A percentile compares a stretch with the other conserved stretches of the same genome.
Evolutionary conservation across 768 basidiomycete genomes (phyloP).

Genomic region (Tylopilus rubrobrunneus): DNA sequence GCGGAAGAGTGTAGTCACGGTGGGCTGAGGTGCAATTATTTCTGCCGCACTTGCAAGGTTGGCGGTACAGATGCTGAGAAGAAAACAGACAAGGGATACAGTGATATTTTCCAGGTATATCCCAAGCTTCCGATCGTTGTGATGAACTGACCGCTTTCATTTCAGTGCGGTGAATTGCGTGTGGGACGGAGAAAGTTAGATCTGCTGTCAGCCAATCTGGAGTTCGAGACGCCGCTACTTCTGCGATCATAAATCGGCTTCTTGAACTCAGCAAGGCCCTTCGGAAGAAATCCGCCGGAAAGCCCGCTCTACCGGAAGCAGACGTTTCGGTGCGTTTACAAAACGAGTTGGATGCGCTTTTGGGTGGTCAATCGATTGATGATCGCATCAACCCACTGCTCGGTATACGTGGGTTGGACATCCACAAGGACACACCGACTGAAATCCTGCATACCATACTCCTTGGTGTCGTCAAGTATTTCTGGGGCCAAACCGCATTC

Average conservation of each 20-base stretch:
- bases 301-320: too few species aligned
- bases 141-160: background rate
- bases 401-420: too few species aligned
- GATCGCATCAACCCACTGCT: background rate
- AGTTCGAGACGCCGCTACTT: too few species aligned
- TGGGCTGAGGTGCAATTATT: constrained; percentile 29
- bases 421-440: too few species aligned
- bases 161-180: constrained; percentile 3
- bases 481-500: too few species aligned
- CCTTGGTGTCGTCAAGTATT: too few species aligned
- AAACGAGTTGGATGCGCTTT: background rate
- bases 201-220: too few species aligned
- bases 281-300: too few species aligned
- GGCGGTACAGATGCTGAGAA: constrained; percentile 24
- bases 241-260: too few species aligned
- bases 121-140: too few species aligned
- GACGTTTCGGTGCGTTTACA: background rate
- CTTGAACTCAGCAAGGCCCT: too few species aligned
- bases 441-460: too few species aligned
- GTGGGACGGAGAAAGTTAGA: background rate
- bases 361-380: constrained; percentile 4
- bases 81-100: constrained; percentile 24
- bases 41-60: constrained; percentile 33
- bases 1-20: constrained; percentile 3
- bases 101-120: constrained; percentile 12